Conservation (phyloP, 805 yeast species). For the Candida michaelii region DNA sequence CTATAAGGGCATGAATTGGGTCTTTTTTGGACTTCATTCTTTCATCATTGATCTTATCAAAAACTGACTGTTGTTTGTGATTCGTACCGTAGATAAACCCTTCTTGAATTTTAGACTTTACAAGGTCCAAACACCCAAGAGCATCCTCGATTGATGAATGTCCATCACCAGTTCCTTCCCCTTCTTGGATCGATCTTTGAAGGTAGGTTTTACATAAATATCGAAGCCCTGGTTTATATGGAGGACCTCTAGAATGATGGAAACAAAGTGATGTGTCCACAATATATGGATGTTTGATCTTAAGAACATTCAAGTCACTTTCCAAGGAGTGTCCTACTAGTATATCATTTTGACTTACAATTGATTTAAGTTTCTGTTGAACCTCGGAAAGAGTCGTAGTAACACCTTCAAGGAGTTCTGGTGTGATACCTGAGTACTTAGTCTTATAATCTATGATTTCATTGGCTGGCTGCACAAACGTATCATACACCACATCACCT, state of each 20-base stretch:
- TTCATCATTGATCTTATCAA: constrained; percentile 19
- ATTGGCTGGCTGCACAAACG: constrained; percentile 73
- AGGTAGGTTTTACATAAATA: constrained; percentile 63
- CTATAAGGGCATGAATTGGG: constrained; percentile 7
- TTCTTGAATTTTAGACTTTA: constrained; percentile 63
- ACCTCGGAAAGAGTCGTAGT: constrained; percentile 66
- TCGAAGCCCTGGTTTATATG: constrained; percentile 73
- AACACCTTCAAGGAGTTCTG: constrained; percentile 59
- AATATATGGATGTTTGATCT: constrained; percentile 67
- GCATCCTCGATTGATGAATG: constrained; percentile 92
- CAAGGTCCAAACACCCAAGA: constrained; percentile 71
- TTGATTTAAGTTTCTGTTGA: constrained; percentile 52
- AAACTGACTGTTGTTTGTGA: constrained; percentile 25
- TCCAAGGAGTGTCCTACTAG: constrained; percentile 90
- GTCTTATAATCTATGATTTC: constrained; percentile 81
- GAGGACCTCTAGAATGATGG: constrained; percentile 83
- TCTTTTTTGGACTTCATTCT: background rate
- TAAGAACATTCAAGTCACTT: constrained; percentile 71
- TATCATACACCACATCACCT: constrained; percentile 62
- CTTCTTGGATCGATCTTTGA: constrained; percentile 61
- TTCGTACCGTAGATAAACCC: constrained; percentile 64
- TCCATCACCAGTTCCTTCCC: constrained; percentile 52
- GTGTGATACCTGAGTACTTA: constrained; percentile 82
- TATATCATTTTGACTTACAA: constrained; percentile 58
- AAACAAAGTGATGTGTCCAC: constrained; percentile 78